Evolutionary conservation across 1,139 yeast species (phyloP), one percentile per base, ranked within the genome.

Genomic region (Geotrichum siamense): DNA sequence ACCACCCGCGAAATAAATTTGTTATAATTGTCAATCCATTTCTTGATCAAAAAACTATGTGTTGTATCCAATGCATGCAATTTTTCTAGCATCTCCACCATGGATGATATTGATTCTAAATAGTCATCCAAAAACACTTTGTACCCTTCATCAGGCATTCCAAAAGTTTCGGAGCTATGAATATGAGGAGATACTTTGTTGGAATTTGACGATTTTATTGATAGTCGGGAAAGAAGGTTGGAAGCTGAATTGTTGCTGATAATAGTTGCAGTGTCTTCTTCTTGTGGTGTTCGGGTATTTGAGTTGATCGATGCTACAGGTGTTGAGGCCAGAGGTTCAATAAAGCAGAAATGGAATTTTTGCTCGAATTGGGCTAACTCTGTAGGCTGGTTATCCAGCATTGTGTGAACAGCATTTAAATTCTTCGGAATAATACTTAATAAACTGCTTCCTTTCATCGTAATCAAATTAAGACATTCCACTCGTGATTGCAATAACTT

Each of bases 21-120:
- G n/a, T 53, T 46, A 43, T 47, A 55, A 16, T 41, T 44, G 13
- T 43, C 48, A 20, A 53, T 43, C 57, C 57, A 55, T 20, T 48
- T 32, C 2, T 16, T 25, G 22, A 20, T 3, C 36, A 33, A n/a
- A 21, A 33, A 9, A 15, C n/a, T 28, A n/a, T 28, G 8, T 16
- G 22, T 3, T 23, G 38, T 22, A 16, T 5, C n/a, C 22, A n/a
- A 23, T 21, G 36, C 13, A 15, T 38, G 38, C 17, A 44, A 29
- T 10, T 25, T 36, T 26, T 41, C 48, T 16, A 44, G 39, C 28
- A 44, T 42, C 17, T 13, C 26, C 29, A 44, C 38, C 17, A 44
- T 34, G 9, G 43, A 30, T 13, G 33, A 22, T 6, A 44, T 42
- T 9, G 47, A 38, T 3, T 37, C 39, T 22, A 44, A 34, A 27